Evolutionary conservation across 345 rosid species (phyloP), one percentile per base, ranked within the genome.

Genomic region (Populus alba): DNA sequence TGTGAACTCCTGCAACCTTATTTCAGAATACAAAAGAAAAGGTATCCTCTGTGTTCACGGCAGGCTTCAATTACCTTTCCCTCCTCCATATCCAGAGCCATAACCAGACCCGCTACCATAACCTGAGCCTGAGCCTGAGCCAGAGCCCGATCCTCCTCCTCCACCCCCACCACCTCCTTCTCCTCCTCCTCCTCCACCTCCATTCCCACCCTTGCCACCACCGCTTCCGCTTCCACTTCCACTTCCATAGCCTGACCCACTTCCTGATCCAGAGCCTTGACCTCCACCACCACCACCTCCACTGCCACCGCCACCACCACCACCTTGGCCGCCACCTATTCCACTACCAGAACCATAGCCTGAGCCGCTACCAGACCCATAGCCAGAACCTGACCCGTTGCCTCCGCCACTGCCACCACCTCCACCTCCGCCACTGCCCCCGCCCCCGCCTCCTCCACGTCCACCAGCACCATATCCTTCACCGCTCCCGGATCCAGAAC

Each of bases 231-330:
- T 39, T 39, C 43, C 43, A 0, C 43, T 39, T 39, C 43, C 43
- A 0, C 43, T 39, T 38, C 43, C 11, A 8, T 39, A 39, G 43
- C 43, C 39, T 8, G 43, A 39, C 43, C 43, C 43, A 8, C 43
- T 39, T 39, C 43, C 43, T 10, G 43, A 39, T 39, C 43, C 12
- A 1, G 43, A 8, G 43, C 43, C 43, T 2, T 8, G 43, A 39
- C 43, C 43, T 39, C 43, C 43, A 8, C 43, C 43, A 39, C 11
- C 43, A 39, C 43, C 43, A 9, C 79, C 91, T 0, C 89, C 91
- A 0, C 89, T 81, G 1, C 89, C 80, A 0, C 85, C 81, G 6
- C 77, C 88, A 1, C 89, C 83, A 0, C 90, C 87, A 33, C 5
- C 5, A 33, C 4, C 35, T 33, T 1, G 86, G 7, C 81, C 76